phyloP scores from a whole-genome alignment of 176 grass and related monocot species.

The Musa troglodytarum region DNA sequence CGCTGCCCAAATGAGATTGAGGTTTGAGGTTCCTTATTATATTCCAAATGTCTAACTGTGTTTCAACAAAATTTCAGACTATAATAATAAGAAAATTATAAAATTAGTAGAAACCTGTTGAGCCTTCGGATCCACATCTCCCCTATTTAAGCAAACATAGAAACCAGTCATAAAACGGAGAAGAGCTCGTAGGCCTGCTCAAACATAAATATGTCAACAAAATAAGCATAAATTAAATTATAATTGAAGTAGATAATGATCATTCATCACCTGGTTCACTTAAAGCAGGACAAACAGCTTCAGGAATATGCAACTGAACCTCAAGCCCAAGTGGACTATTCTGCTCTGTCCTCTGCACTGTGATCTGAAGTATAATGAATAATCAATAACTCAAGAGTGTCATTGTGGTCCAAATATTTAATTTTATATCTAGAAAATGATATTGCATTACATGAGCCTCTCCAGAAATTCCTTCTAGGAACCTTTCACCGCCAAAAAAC shows the following conservation, averaged over 20 bases:
- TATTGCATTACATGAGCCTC: constrained; percentile 71
- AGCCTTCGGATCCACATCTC: constrained; percentile 78
- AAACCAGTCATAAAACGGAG: constrained; percentile 95
- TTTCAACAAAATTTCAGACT: constrained; percentile 7
- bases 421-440: not conserved
- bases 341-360: constrained; percentile 74
- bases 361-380: constrained; percentile 56
- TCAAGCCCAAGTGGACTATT: constrained; percentile 92
- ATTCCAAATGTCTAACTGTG: not conserved
- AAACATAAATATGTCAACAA: constrained; percentile 15
- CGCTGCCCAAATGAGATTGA: constrained; percentile 40
- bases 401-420: not conserved
- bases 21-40: constrained; percentile 22
- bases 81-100: constrained; percentile 14
- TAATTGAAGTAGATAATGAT: constrained; percentile 3
- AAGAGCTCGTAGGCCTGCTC: constrained; percentile 78
- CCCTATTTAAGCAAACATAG: constrained; percentile 85
- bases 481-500: constrained; percentile 96
- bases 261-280: constrained; percentile 81
- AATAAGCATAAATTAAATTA: constrained; percentile 8
- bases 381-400: constrained; percentile 25
- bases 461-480: constrained; percentile 98
- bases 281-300: constrained; percentile 96
- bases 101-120: constrained; percentile 49
- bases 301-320: constrained; percentile 87